phyloP scores from a whole-genome alignment of 2,329 filamentous ascomycete genomes.

The Colletotrichum godetiae region DNA sequence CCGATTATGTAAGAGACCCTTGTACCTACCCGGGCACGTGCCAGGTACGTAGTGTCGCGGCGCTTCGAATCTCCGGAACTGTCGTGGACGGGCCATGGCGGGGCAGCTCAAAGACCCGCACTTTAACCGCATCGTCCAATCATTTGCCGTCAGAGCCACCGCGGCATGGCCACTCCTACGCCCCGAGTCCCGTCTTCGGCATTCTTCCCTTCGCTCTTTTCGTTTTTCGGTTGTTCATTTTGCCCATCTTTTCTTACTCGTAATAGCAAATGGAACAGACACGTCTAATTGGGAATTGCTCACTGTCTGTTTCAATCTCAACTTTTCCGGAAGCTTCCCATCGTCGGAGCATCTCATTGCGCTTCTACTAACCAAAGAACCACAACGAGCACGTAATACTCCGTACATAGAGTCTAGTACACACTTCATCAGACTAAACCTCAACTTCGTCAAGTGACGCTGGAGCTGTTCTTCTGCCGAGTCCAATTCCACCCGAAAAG shows the following conservation, averaged over 20 bases:
- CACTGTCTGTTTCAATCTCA: not conserved
- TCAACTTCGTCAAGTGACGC: slow-evolving; percentile 8
- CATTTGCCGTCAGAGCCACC: not conserved
- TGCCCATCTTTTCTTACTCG: not conserved
- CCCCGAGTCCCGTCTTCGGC: not conserved
- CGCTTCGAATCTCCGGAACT: slow-evolving; percentile 9
- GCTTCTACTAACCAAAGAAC: not conserved
- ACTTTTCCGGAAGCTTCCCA: not conserved
- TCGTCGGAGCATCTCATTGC: not conserved
- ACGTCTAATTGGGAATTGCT: not conserved
- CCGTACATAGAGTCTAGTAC: not conserved
- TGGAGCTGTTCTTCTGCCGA: slow-evolving; percentile 33
- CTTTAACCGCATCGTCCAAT: not conserved
- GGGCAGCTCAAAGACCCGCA: not conserved
- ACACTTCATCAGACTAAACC: not conserved
- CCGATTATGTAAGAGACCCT: not conserved
- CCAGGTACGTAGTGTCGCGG: not conserved
- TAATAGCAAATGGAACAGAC: not conserved
- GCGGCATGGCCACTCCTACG: not conserved
- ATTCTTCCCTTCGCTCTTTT: not conserved
- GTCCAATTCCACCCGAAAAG: not conserved
- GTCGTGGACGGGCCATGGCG: not conserved
- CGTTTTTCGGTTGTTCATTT: not conserved
- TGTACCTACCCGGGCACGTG: not conserved
- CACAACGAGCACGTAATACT: not conserved